Conservation (phyloP, 23 red algal genomes). For the Gracilaria caudata region DNA sequence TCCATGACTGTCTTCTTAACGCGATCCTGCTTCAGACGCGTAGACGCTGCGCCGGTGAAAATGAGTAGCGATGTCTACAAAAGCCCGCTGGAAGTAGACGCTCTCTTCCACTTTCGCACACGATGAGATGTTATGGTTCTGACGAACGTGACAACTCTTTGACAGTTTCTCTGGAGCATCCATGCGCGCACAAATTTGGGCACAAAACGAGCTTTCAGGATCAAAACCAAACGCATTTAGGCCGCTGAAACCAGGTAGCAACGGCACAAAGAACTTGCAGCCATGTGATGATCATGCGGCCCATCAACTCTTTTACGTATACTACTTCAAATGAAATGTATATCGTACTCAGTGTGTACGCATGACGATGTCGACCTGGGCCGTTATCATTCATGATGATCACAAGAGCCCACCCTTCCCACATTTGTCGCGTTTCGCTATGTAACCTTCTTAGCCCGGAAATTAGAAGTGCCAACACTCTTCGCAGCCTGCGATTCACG, state of each 20-base stretch:
- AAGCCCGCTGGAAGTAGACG: background rate
- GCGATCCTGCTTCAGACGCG: background rate
- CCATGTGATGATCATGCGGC: background rate
- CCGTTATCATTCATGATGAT: background rate
- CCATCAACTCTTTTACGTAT: background rate
- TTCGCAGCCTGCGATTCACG: background rate
- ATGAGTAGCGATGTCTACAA: background rate
- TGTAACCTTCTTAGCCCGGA: background rate
- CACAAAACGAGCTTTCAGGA: background rate
- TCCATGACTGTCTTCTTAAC: background rate
- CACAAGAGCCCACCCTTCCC: background rate
- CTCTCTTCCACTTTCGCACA: background rate
- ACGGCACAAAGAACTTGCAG: background rate
- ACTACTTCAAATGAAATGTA: background rate
- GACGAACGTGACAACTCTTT: too few species aligned
- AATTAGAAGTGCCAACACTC: background rate
- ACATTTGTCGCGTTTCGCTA: background rate
- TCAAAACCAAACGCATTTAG: slow-evolving; percentile 11
- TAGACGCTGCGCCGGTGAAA: background rate
- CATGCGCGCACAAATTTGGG: background rate
- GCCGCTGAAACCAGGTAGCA: background rate
- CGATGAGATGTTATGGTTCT: too few species aligned
- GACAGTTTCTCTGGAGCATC: too few species aligned
- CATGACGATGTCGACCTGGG: background rate
- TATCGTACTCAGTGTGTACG: too few species aligned